Conservation (phyloP, 495 filamentous ascomycete genomes). For the Trichoderma virens region DNA sequence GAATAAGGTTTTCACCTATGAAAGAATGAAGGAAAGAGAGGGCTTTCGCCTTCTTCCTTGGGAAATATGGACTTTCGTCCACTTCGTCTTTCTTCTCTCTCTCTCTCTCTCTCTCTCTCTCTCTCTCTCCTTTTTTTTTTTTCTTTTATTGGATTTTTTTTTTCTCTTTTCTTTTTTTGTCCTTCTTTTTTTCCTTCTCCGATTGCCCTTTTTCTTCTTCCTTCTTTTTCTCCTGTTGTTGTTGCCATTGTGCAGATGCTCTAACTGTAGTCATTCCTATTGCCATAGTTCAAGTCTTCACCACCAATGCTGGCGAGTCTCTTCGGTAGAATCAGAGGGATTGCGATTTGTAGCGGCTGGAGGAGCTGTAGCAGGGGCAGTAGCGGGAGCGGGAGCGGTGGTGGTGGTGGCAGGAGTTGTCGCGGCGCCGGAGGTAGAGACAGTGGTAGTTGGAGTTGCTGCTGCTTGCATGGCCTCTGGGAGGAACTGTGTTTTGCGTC, state of each 20-base stretch:
- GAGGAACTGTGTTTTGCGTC: not conserved
- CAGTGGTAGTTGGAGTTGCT: not conserved
- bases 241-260: too few species aligned
- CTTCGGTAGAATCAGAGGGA: not conserved
- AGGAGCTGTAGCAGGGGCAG: not conserved
- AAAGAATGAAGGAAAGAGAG: too few species aligned
- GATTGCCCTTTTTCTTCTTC: too few species aligned
- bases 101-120: too few species aligned
- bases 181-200: too few species aligned
- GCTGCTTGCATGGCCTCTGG: not conserved
- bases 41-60: too few species aligned
- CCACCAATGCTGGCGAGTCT: not conserved
- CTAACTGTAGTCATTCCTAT: not conserved
- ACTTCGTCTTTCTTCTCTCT: too few species aligned
- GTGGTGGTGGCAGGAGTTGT: not conserved
- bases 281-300: not conserved
- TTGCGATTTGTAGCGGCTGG: not conserved
- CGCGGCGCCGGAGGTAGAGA: not conserved
- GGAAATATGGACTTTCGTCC: too few species aligned
- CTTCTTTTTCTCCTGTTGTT: too few species aligned
- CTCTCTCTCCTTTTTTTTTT: too few species aligned
- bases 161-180: too few species aligned
- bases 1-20: not conserved
- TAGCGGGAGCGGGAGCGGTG: not conserved
- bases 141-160: too few species aligned